Evolutionary conservation across 352 stramenopile species (phyloP).

Genomic region (Pythium sukuiense): DNA sequence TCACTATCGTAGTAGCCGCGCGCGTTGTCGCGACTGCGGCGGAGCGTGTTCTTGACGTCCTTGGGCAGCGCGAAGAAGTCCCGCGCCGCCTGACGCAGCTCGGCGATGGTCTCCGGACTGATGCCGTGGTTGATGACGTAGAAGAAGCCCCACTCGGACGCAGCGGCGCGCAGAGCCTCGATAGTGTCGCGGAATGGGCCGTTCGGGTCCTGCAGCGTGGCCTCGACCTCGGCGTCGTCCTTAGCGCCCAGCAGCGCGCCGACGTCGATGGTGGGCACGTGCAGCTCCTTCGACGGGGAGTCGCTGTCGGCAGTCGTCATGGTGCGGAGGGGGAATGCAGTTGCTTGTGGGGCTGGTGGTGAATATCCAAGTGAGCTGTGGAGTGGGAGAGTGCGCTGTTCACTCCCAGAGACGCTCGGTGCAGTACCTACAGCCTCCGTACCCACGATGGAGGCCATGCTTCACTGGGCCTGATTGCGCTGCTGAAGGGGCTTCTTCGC

Average conservation of each 20-base stretch:
- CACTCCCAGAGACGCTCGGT: too few species aligned
- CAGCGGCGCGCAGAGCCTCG: slow-evolving; percentile 43
- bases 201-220: slow-evolving; percentile 5
- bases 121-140: slow-evolving; percentile 87
- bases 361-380: too few species aligned
- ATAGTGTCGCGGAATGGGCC: slow-evolving; percentile 25
- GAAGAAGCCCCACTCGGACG: too few species aligned
- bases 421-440: too few species aligned
- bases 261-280: slow-evolving; percentile 51
- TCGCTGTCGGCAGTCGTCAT: too few species aligned
- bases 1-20: slow-evolving; percentile 94
- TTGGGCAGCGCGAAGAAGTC: slow-evolving; percentile 82
- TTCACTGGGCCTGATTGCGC: too few species aligned
- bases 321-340: too few species aligned
- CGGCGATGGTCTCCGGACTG: slow-evolving; percentile 45
- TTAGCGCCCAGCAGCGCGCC: slow-evolving; percentile 35
- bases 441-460: too few species aligned
- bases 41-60: slow-evolving; percentile 48
- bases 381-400: too few species aligned
- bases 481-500: too few species aligned
- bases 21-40: slow-evolving; percentile 72
- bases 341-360: too few species aligned
- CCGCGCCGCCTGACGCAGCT: slow-evolving; percentile 58
- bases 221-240: slow-evolving; percentile 33
- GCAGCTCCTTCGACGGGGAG: neutral